Evolutionary conservation across 1,284 basidiomycete species (phyloP), one percentile per base, ranked within the genome.

Genomic region (Puccinia horiana): DNA sequence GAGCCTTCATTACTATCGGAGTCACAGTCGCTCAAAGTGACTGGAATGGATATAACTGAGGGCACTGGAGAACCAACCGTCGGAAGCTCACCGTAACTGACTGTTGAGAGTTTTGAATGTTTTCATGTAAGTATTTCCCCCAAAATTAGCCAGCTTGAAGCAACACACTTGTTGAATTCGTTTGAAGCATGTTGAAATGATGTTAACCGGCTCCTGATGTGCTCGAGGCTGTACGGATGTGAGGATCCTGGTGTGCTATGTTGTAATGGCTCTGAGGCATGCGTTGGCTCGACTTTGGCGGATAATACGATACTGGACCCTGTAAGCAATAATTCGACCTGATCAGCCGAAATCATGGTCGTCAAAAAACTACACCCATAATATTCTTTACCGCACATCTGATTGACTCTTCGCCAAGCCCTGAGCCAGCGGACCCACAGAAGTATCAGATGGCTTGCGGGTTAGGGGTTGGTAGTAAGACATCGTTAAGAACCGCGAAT

Each of bases 1-100:
- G 63, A 63, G 2, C 49, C 37, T 37, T 70, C 52, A 54, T 79
- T 52, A 52, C 37, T 70, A 23, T 79, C 77, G 20, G 37, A 58
- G 16, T n/a, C 65, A 52, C 47, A 56, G 58, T 79, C 77, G 44
- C 77, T 79, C 26, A 70, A 26, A 29, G 47, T 79, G n/a, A 58
- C 16, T 16, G 77, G 67, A 18, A 79, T 37, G 12, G 77, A 79
- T 37, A 69, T 37, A 14, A 79, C 16, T 18, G 65, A 69, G 70
- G 70, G 23, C 2, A 14, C n/a, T 54, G 29, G 47, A 54, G 70
- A 52, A 18, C 42, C 20, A 49, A 54, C 18, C 9, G 49, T 23
- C 23, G 47, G 47, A 23, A 35, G 12, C 26, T 69, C n/a, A 14
- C 1, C 8, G 42, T 23, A 26, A 8, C 5, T 20, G 18, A 26